These are phyloP conservation scores for Pyronema omphalodes DNA, from an alignment of 495 filamentous ascomycete species.

Conservation along the genomic window DNA sequence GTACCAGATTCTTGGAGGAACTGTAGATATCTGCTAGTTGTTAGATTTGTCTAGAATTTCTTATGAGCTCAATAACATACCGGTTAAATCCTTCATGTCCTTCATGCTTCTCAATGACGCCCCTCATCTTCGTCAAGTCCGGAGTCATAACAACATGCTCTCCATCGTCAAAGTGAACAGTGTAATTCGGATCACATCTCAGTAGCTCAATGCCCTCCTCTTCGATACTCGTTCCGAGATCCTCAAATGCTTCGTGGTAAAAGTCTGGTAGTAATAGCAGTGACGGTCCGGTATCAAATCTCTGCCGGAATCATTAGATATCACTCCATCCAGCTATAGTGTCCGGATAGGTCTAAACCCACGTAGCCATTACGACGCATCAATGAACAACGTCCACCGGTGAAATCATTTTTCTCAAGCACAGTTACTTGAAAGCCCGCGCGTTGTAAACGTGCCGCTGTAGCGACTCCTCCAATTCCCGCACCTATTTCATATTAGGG, in stretches of 20 bases:
- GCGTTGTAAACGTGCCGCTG: slow-evolving; percentile 47
- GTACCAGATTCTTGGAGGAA: slow-evolving; percentile 43
- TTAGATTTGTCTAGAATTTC: too few species aligned
- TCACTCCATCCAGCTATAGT: not conserved
- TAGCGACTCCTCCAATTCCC: slow-evolving; percentile 47
- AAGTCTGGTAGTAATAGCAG: slow-evolving; percentile 47
- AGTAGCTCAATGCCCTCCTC: slow-evolving; percentile 40
- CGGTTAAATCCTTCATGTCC: slow-evolving; percentile 44
- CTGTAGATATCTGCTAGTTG: slow-evolving; percentile 25
- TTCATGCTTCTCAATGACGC: slow-evolving; percentile 47
- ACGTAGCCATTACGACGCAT: slow-evolving; percentile 36
- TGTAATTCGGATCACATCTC: slow-evolving; percentile 56
- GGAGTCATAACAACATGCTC: slow-evolving; percentile 39
- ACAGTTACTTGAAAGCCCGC: slow-evolving; percentile 47
- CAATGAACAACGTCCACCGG: slow-evolving; percentile 45
- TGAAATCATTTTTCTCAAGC: slow-evolving; percentile 48
- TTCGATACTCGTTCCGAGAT: slow-evolving; percentile 42
- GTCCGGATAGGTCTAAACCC: slow-evolving; percentile 2
- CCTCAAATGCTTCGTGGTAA: slow-evolving; percentile 43
- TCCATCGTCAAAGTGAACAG: slow-evolving; percentile 46
- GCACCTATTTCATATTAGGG: slow-evolving; percentile 30
- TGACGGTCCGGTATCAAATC: slow-evolving; percentile 56
- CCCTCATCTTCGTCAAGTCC: slow-evolving; percentile 44
- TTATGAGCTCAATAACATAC: slow-evolving; percentile 11
- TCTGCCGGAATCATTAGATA: slow-evolving; percentile 23